Evolutionary conservation across 441 rosid species (phyloP).

Genomic region (Eutrema salsugineum): DNA sequence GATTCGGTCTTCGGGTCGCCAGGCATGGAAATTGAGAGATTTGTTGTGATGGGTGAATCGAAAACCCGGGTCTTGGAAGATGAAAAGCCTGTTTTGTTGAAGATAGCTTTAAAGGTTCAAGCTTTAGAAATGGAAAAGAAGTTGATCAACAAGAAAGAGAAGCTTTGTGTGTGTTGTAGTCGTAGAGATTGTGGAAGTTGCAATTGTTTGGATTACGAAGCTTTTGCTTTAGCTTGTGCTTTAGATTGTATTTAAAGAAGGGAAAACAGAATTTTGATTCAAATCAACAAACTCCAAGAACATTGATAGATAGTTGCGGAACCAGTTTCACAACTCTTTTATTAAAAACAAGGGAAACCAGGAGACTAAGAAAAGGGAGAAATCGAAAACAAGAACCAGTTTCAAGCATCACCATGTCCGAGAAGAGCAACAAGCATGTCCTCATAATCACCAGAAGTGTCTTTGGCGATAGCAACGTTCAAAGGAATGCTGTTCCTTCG

Average conservation of each 20-base stretch:
- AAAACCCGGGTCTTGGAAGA: constrained; percentile 17
- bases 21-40: constrained; percentile 56
- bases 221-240: constrained; percentile 57
- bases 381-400: neutral
- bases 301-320: neutral
- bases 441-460: constrained; percentile 84
- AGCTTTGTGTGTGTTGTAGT: constrained; percentile 33
- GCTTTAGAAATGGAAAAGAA: constrained; percentile 18
- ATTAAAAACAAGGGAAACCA: constrained; percentile 13
- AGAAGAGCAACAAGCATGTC: constrained; percentile 80
- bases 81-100: constrained; percentile 46
- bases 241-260: constrained; percentile 32
- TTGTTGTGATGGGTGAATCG: constrained; percentile 43
- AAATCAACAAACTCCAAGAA: neutral
- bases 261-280: neutral
- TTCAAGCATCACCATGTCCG: constrained; percentile 59
- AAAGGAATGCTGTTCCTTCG: constrained; percentile 72
- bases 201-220: constrained; percentile 43
- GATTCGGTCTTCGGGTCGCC: constrained; percentile 48
- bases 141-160: constrained; percentile 24
- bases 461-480: constrained; percentile 60
- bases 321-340: constrained; percentile 23
- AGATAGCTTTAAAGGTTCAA: constrained; percentile 45
- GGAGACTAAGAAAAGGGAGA: neutral
- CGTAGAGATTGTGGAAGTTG: constrained; percentile 37